Conservation (phyloP, 2,329 filamentous ascomycete species). For the Cladosporium sp. region DNA sequence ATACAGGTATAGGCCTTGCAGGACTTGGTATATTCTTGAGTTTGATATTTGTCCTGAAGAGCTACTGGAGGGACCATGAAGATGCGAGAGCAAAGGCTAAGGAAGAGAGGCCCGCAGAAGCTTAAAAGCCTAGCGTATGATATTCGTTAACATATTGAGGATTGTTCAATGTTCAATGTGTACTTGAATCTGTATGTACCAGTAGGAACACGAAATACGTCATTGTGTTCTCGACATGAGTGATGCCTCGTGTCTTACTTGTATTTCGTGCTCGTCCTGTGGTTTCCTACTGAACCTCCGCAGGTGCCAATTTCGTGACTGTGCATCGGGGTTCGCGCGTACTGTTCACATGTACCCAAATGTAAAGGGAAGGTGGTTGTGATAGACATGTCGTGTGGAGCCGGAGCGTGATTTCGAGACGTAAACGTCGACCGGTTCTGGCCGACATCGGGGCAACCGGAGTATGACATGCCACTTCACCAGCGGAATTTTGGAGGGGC, state of each 20-base stretch:
- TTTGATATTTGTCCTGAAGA: conserved; percentile 25
- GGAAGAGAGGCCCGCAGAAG: not conserved
- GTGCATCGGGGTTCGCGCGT: too few relatives aligned
- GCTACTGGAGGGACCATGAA: conserved; percentile 2
- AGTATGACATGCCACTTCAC: conserved; percentile 7
- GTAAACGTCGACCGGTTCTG: not conserved
- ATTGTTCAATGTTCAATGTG: not conserved
- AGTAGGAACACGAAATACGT: too few relatives aligned
- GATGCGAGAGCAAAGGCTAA: not conserved
- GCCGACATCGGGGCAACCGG: conserved; percentile 6
- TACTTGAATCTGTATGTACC: too few relatives aligned
- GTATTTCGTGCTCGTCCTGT: too few relatives aligned
- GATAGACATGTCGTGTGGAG: not conserved
- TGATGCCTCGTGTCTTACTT: too few relatives aligned
- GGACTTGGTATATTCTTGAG: conserved; percentile 26
- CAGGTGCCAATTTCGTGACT: too few relatives aligned
- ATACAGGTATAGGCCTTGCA: conserved; percentile 36
- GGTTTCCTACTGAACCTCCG: too few relatives aligned
- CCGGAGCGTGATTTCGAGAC: not conserved
- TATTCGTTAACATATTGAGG: not conserved
- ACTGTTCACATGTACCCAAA: too few relatives aligned
- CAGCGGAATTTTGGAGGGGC: conserved; percentile 6
- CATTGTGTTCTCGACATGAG: too few relatives aligned
- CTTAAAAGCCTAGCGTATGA: not conserved
- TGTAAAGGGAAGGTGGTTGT: not conserved